phyloP scores from a whole-genome alignment of 2,329 filamentous ascomycete genomes.

The Fonsecaea erecta region DNA sequence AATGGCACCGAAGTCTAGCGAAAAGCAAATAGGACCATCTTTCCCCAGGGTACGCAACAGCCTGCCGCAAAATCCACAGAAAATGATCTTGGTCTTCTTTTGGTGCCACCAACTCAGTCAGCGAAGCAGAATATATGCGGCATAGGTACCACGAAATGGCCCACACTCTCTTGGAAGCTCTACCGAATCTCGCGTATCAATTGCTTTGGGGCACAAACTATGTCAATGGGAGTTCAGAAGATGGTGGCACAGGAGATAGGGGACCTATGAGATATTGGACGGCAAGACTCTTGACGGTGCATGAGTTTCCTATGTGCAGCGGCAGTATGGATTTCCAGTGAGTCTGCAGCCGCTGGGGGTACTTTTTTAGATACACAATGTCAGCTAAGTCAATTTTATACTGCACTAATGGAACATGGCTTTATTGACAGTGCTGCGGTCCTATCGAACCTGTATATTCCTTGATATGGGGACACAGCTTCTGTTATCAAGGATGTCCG shows the following conservation, averaged over 20 bases:
- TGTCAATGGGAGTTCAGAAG: conserved; percentile 20
- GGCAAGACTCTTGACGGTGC: conserved; percentile 16
- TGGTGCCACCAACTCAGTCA: conserved; percentile 4
- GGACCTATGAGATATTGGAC: conserved; percentile 16
- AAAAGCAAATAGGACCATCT: not conserved
- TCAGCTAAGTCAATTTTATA: not conserved
- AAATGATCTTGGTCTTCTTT: conserved; percentile 10
- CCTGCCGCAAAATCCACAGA: not conserved
- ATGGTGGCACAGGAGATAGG: conserved; percentile 23
- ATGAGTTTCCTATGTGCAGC: conserved; percentile 18
- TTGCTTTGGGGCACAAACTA: conserved; percentile 21
- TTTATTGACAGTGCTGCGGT: not conserved
- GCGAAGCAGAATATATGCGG: conserved; percentile 25
- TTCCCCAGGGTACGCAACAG: not conserved
- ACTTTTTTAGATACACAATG: conserved; percentile 2
- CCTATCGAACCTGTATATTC: not conserved
- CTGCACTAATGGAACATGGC: not conserved
- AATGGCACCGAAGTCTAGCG: conserved; percentile 5
- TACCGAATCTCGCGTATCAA: conserved; percentile 30
- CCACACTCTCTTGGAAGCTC: conserved; percentile 33
- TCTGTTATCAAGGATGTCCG: not conserved
- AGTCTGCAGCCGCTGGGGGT: not conserved
- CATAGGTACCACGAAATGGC: conserved; percentile 27
- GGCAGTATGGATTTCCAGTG: not conserved
- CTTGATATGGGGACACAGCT: not conserved